phyloP scores from a whole-genome alignment of 805 yeast genomes.

The Lipomyces japonicus region DNA sequence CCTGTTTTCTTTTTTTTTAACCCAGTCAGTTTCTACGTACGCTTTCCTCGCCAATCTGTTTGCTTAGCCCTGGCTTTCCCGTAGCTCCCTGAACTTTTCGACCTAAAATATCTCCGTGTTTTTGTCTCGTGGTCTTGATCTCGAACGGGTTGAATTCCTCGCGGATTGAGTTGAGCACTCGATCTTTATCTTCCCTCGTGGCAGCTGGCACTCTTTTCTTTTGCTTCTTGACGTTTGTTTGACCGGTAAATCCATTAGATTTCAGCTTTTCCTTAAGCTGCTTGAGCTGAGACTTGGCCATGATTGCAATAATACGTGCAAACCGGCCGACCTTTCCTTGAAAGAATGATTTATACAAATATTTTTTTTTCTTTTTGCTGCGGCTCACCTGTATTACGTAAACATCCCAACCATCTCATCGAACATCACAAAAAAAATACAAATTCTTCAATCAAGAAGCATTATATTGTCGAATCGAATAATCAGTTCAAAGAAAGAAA shows the following conservation, averaged over 20 bases:
- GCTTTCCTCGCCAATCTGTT: slow-evolving; percentile 61
- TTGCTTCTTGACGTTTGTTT: slow-evolving; percentile 57
- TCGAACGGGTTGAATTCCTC: slow-evolving; percentile 90
- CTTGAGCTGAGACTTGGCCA: slow-evolving; percentile 89
- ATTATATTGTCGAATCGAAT: too few species aligned
- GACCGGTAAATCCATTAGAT: slow-evolving; percentile 81
- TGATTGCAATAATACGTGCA: slow-evolving; percentile 33
- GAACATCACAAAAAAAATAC: too few species aligned
- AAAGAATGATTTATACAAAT: neutral
- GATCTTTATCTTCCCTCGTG: slow-evolving; percentile 64
- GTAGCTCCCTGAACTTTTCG: slow-evolving; percentile 47
- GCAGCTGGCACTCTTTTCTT: slow-evolving; percentile 34
- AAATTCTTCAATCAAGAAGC: too few species aligned
- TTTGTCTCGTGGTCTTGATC: slow-evolving; percentile 62
- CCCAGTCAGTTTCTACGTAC: slow-evolving; percentile 5
- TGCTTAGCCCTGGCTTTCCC: slow-evolving; percentile 66
- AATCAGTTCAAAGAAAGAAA: too few species aligned
- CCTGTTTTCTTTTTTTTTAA: neutral
- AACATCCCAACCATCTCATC: neutral
- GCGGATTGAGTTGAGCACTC: slow-evolving; percentile 59
- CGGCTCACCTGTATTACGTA: neutral
- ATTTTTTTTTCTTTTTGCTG: neutral
- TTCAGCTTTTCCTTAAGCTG: slow-evolving; percentile 72
- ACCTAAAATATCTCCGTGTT: slow-evolving; percentile 48
- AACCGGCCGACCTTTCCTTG: too few species aligned